These are phyloP conservation scores for Phyllachora maydis DNA, from an alignment of 2,329 filamentous ascomycete species.

Conservation along the genomic window DNA sequence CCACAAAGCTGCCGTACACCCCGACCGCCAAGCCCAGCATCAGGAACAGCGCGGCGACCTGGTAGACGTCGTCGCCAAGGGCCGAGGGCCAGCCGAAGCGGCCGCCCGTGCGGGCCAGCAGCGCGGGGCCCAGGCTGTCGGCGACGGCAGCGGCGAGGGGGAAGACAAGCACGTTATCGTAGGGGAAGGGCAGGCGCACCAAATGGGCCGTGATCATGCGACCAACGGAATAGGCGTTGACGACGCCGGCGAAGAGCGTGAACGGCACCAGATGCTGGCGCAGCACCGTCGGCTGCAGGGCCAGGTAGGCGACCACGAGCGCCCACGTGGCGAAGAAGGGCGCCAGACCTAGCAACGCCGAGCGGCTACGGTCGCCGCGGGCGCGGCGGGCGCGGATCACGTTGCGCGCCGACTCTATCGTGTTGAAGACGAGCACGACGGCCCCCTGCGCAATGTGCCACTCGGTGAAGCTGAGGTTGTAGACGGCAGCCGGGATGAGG, in stretches of 20 bases:
- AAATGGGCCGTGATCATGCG: constrained; percentile 93
- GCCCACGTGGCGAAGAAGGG: constrained; percentile 67
- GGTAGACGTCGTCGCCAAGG: constrained; percentile 59
- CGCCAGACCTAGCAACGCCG: constrained; percentile 61
- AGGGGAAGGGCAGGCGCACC: constrained; percentile 72
- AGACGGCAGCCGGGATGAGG: constrained; percentile 49
- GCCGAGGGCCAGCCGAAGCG: constrained; percentile 61
- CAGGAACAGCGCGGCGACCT: constrained; percentile 64
- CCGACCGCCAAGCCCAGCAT: constrained; percentile 71
- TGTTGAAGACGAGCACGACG: constrained; percentile 70
- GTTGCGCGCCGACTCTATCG: constrained; percentile 56
- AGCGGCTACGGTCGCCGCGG: constrained; percentile 49
- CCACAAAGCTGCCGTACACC: constrained; percentile 93
- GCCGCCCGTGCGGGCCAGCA: constrained; percentile 41
- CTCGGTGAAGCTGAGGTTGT: constrained; percentile 69
- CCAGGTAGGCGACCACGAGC: constrained; percentile 59
- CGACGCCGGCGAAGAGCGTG: constrained; percentile 64
- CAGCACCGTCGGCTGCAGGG: constrained; percentile 68
- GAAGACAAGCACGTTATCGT: constrained; percentile 65
- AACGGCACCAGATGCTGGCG: constrained; percentile 76
- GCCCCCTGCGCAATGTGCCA: constrained; percentile 84
- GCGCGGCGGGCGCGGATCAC: constrained; percentile 65
- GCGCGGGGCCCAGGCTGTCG: constrained; percentile 56
- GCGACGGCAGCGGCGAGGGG: constrained; percentile 61
- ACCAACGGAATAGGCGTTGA: constrained; percentile 90